A percentile compares a stretch with the other conserved stretches of the same genome.
Conservation (phyloP, 176 grass and related monocot species). For the Avena atlantica region DNA sequence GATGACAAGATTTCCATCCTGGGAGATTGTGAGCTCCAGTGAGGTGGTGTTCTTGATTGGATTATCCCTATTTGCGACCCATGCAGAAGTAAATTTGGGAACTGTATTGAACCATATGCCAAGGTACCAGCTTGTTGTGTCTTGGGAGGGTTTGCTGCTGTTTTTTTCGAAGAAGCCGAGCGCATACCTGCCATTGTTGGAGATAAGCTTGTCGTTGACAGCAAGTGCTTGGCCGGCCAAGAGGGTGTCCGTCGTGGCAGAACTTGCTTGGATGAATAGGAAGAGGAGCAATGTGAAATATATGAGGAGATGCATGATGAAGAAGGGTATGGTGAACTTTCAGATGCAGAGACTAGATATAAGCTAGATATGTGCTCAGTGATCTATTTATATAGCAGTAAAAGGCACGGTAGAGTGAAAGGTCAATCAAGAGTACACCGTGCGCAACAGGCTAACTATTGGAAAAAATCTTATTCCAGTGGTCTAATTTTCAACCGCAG, state of each 20-base stretch:
- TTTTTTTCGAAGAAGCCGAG: background rate
- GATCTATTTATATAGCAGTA: background rate
- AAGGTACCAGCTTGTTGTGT: background rate
- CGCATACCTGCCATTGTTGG: background rate
- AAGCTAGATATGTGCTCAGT: background rate
- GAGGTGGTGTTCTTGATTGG: too few relatives aligned
- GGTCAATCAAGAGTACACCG: background rate
- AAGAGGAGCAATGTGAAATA: background rate
- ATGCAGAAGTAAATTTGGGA: too few relatives aligned
- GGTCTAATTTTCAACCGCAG: too few relatives aligned
- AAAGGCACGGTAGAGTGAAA: background rate
- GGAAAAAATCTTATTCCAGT: background rate
- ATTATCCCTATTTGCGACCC: too few relatives aligned
- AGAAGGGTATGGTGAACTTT: background rate
- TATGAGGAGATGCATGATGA: background rate
- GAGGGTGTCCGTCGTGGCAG: background rate
- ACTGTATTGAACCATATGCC: background rate
- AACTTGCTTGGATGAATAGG: background rate
- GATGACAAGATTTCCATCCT: background rate
- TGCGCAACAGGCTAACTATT: background rate
- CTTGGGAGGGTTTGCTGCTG: background rate
- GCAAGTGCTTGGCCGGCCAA: background rate
- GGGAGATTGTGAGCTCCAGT: too few relatives aligned
- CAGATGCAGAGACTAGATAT: background rate
- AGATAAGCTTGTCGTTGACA: background rate